phyloP scores from a whole-genome alignment of 139 green algal species.

The Ettlia oleoabundans region DNA sequence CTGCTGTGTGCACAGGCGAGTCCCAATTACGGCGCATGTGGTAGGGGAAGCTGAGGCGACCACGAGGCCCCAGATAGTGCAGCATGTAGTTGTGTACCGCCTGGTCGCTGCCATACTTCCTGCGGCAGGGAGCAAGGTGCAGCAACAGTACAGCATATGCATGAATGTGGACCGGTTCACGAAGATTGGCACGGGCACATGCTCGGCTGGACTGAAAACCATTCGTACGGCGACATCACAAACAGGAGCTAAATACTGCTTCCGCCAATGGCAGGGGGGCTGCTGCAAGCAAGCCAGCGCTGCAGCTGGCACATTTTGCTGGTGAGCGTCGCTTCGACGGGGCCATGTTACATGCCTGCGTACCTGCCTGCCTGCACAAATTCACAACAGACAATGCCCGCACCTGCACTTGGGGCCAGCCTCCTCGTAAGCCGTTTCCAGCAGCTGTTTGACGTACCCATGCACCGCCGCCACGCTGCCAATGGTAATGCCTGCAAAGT shows the following conservation, averaged over 20 bases:
- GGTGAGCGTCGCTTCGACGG: too few relatives aligned
- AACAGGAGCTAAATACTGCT: too few relatives aligned
- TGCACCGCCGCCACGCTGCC: constrained; percentile 9
- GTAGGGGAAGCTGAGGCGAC: neutral
- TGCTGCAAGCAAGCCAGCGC: too few relatives aligned
- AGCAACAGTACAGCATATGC: neutral
- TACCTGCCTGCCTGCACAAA: neutral
- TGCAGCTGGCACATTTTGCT: too few relatives aligned
- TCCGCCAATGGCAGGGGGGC: too few relatives aligned
- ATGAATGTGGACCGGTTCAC: too few relatives aligned
- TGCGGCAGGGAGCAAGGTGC: neutral
- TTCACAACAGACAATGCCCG: neutral
- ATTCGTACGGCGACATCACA: too few relatives aligned
- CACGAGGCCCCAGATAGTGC: constrained; percentile 22
- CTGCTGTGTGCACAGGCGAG: constrained; percentile 6
- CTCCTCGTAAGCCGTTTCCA: neutral
- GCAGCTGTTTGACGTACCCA: constrained; percentile 12
- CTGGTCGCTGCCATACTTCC: constrained; percentile 8
- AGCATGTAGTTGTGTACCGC: constrained; percentile 38
- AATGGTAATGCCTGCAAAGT: constrained; percentile 22
- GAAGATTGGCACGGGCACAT: too few relatives aligned
- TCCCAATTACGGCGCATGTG: constrained; percentile 26
- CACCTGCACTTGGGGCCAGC: constrained; percentile 22
- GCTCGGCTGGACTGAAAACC: too few relatives aligned
- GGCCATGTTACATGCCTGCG: too few relatives aligned